These are phyloP conservation scores for Setaria viridis DNA, from an alignment of 202 grass and related monocot species.

Conservation along the genomic window DNA sequence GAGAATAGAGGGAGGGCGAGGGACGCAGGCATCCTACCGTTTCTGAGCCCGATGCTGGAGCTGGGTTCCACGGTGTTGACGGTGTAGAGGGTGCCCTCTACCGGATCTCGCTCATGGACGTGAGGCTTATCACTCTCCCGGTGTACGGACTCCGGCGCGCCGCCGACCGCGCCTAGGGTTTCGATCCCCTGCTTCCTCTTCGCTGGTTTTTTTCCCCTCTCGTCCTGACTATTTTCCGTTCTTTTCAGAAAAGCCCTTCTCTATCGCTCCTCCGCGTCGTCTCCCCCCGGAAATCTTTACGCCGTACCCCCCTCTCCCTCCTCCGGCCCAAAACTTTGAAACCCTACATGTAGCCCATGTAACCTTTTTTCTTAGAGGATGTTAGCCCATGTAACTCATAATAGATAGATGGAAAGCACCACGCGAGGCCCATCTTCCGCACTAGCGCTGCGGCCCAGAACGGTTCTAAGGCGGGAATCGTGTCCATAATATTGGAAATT, in stretches of 20 bases:
- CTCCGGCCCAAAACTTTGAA: too few relatives aligned
- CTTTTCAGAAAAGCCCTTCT: constrained; percentile 11
- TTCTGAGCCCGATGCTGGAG: constrained; percentile 83
- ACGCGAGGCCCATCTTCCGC: too few relatives aligned
- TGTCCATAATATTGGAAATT: too few relatives aligned
- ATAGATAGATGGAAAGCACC: too few relatives aligned
- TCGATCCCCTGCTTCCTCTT: constrained; percentile 21
- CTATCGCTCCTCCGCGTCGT: not conserved
- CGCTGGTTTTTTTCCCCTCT: not conserved
- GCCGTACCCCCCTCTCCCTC: too few relatives aligned
- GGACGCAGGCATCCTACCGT: constrained; percentile 47
- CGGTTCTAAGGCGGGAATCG: too few relatives aligned
- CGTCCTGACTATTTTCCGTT: not conserved
- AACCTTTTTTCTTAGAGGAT: too few relatives aligned
- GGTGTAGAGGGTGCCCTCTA: constrained; percentile 91
- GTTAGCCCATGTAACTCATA: too few relatives aligned
- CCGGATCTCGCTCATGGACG: constrained; percentile 92
- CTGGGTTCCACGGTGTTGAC: constrained; percentile 79
- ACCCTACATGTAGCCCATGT: too few relatives aligned
- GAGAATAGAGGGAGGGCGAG: too few relatives aligned
- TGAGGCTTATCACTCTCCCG: constrained; percentile 89
- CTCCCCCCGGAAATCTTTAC: not conserved
- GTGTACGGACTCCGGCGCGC: constrained; percentile 74
- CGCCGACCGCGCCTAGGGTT: constrained; percentile 53
- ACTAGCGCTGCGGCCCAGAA: too few relatives aligned